A percentile compares a stretch with the other conserved stretches of the same genome.
phyloP scores from a whole-genome alignment of 208 protist species.

The Crithidia acanthocephali region DNA sequence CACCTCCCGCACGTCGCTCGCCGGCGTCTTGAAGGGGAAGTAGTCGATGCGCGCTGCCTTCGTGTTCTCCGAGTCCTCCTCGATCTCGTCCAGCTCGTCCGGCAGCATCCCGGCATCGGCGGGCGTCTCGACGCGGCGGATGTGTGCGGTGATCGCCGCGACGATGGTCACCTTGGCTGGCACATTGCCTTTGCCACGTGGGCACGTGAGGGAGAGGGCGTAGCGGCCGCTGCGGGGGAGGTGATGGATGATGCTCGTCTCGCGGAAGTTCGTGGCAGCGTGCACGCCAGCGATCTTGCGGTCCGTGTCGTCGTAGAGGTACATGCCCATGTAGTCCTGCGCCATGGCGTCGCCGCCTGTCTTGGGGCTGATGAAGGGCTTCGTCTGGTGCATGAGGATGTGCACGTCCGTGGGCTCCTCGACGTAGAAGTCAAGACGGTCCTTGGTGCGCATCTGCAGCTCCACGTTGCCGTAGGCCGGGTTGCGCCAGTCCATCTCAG shows the following conservation, averaged over 20 bases:
- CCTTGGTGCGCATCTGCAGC: conserved; percentile 53
- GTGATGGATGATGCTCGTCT: conserved; percentile 73
- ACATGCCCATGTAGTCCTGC: conserved; percentile 82
- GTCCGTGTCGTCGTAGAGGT: conserved; percentile 82
- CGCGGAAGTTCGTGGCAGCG: conserved; percentile 82
- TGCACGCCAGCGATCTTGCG: conserved; percentile 67
- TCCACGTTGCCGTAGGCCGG: conserved; percentile 47
- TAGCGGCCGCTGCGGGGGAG: conserved; percentile 66
- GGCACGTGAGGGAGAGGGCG: conserved; percentile 74
- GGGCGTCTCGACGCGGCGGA: conserved; percentile 62
- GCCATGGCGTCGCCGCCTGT: conserved; percentile 69
- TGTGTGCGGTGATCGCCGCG: conserved; percentile 39
- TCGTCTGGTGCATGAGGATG: conserved; percentile 74
- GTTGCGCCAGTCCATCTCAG: conserved; percentile 48
- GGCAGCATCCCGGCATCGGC: conserved; percentile 69
- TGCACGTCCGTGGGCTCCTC: conserved; percentile 71
- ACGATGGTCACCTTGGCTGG: conserved; percentile 59
- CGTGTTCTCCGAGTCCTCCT: conserved; percentile 73
- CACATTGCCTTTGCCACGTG: conserved; percentile 54
- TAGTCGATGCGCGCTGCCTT: conserved; percentile 61
- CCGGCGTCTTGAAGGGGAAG: conserved; percentile 38
- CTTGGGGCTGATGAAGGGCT: conserved; percentile 47
- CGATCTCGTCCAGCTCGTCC: conserved; percentile 54
- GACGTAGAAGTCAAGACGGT: conserved; percentile 83
- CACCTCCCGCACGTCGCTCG: conserved; percentile 39